These are phyloP conservation scores for Conoideocrella luteorostrata DNA, from an alignment of 2,329 filamentous ascomycete genomes.

Conservation along the genomic window DNA sequence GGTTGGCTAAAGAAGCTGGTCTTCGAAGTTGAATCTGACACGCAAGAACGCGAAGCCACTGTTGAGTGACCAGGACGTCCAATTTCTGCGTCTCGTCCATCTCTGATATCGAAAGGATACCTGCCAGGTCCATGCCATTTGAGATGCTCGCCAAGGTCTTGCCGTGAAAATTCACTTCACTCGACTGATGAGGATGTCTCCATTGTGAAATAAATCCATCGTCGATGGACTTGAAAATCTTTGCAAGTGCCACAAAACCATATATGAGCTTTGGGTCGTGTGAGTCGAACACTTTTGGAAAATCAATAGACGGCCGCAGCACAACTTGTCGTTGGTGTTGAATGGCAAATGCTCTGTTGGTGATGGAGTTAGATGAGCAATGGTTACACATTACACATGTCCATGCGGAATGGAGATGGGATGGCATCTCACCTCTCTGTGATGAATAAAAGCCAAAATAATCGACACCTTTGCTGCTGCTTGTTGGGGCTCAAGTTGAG, in stretches of 20 bases:
- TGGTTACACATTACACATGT: neutral
- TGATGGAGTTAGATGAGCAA: neutral
- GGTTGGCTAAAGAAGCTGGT: neutral
- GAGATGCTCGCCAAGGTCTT: neutral
- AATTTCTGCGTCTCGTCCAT: slow-evolving; percentile 16
- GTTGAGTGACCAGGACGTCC: slow-evolving; percentile 15
- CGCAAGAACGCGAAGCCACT: slow-evolving; percentile 15
- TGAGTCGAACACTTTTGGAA: slow-evolving; percentile 15
- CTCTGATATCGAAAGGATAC: slow-evolving; percentile 6
- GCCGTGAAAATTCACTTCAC: neutral
- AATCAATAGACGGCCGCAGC: slow-evolving; percentile 13
- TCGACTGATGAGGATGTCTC: neutral
- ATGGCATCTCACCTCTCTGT: slow-evolving; percentile 13
- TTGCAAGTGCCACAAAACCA: slow-evolving; percentile 15
- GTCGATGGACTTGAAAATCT: slow-evolving; percentile 14
- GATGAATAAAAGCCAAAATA: slow-evolving; percentile 18
- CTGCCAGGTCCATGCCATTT: neutral
- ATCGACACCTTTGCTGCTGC: slow-evolving; percentile 11
- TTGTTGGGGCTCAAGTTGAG: slow-evolving; percentile 6
- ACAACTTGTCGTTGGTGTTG: slow-evolving; percentile 13
- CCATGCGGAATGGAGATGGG: too few species aligned
- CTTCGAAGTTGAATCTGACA: slow-evolving; percentile 12
- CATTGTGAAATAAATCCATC: slow-evolving; percentile 1
- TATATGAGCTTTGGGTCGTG: slow-evolving; percentile 14
- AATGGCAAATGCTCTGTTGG: slow-evolving; percentile 15